Evolutionary conservation across 805 yeast species (phyloP), one percentile per base, ranked within the genome.

Genomic region (Yarrowia sp.): DNA sequence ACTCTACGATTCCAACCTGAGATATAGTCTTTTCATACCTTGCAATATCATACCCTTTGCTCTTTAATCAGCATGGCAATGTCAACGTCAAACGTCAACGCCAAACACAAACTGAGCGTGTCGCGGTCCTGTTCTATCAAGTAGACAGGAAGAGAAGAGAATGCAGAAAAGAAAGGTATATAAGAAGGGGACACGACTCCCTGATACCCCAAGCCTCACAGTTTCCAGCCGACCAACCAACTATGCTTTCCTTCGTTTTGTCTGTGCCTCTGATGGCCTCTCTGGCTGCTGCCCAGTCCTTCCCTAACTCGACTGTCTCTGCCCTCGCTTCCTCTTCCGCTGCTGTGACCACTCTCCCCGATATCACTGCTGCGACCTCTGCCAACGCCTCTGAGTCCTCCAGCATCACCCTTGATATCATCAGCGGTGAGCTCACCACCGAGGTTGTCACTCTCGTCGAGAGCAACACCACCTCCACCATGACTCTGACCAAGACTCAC

Each of bases 201-300:
- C 31, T 5, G 13, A 25, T n/a, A 13, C 14, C 22, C 22, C 22
- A 16, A 16, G n/a, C 49, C 4, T 2, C 22, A 8, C 33, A 42
- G 22, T 12, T 13, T 5, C 21, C 25, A 25, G 31, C 24, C 27
- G 27, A 6, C 7, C 21, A 12, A 39, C 35, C 51, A 27, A 44
- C 33, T 25, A 44, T 44, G 51, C 35, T 44, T 44, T 19, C 35
- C n/a, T 44, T 44, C 51, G 35, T 44, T 44, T 29, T 27, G 33
- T 18, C 47, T 16, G 19, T 25, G 21, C 47, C 47, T 42, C 32
- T 42, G 9, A 8, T 44, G 25, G 51, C 51, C 24, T 18, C 51
- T 19, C 33, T 44, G 25, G 51, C 29, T 29, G 35, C 35, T 13
- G 51, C 51, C 25, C 51, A 44, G 51, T 24, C 13, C 51, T 44